Evolutionary conservation across 2,329 filamentous ascomycete genomes (phyloP).

Genomic region (Aureobasidium sp.): DNA sequence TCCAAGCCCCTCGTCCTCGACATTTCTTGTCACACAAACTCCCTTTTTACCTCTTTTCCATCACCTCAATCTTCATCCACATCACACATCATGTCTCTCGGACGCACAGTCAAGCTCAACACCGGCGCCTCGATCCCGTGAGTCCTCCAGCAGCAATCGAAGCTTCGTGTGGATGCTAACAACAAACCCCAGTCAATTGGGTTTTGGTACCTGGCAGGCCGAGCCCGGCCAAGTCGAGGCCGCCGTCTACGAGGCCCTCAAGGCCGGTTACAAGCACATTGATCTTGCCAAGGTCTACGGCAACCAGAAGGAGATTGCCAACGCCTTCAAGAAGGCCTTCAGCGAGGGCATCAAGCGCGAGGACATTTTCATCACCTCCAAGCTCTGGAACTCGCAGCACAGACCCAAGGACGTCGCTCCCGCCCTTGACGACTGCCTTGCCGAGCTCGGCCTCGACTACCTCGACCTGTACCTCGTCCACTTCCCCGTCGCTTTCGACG

Average conservation of each 20-base stretch:
- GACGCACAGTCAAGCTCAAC: conserved; percentile 21
- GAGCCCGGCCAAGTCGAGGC: conserved; percentile 56
- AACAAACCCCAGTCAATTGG: conserved; percentile 33
- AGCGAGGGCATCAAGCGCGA: conserved; percentile 54
- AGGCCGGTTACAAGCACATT: conserved; percentile 17
- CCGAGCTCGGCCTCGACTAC: conserved; percentile 54
- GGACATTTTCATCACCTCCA: conserved; percentile 68
- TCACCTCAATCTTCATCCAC: background rate
- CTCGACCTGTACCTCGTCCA: conserved; percentile 65
- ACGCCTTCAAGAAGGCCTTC: conserved; percentile 65
- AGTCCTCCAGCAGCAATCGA: background rate
- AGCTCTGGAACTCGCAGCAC: conserved; percentile 75
- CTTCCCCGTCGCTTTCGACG: conserved; percentile 25
- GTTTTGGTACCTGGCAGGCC: conserved; percentile 74
- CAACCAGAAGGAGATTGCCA: conserved; percentile 67
- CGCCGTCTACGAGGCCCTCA: conserved; percentile 53
- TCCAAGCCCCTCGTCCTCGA: background rate
- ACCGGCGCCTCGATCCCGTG: conserved; percentile 30
- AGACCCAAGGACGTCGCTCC: conserved; percentile 48
- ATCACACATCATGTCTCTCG: conserved; percentile 10
- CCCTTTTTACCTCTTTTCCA: background rate
- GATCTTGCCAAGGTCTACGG: conserved; percentile 67
- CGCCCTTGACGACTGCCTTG: conserved; percentile 50
- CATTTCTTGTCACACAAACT: background rate
- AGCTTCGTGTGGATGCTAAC: background rate